phyloP scores from a whole-genome alignment of 2,329 filamentous ascomycete genomes.

The Penicillium sp. region DNA sequence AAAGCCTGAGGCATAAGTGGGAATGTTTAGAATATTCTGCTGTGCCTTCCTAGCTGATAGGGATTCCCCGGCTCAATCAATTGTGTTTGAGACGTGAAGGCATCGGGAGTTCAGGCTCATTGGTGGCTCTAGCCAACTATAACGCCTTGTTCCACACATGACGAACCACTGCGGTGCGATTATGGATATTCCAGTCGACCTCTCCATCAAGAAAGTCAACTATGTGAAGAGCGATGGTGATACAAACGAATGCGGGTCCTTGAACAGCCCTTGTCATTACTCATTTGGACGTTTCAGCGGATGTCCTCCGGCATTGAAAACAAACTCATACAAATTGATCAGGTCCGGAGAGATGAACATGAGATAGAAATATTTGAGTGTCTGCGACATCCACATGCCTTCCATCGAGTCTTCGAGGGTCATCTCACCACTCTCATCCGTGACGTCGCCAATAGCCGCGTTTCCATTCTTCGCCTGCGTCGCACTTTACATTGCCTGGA shows the following conservation, averaged over 20 bases:
- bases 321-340: slow-evolving; percentile 54
- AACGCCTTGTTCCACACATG: too few species aligned
- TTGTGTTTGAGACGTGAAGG: too few species aligned
- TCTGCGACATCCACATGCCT: slow-evolving; percentile 85
- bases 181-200: too few species aligned
- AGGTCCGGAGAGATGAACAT: slow-evolving; percentile 62
- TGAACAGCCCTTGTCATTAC: not conserved
- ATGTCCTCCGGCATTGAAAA: slow-evolving; percentile 47
- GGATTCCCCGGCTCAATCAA: too few species aligned
- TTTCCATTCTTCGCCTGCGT: slow-evolving; percentile 61
- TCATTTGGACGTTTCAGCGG: slow-evolving; percentile 30
- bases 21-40: too few species aligned
- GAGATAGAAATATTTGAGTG: slow-evolving; percentile 84
- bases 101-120: too few species aligned
- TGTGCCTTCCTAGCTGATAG: too few species aligned
- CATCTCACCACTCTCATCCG: slow-evolving; percentile 8
- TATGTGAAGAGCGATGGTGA: not conserved
- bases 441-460: slow-evolving; percentile 40
- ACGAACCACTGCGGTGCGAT: too few species aligned
- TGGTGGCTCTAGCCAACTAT: too few species aligned
- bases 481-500: slow-evolving; percentile 57
- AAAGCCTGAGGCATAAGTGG: not conserved
- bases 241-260: not conserved
- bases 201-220: too few species aligned
- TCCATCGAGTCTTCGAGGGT: slow-evolving; percentile 61